Evolutionary conservation across 2,329 filamentous ascomycete genomes (phyloP).

Genomic region (Lomentospora prolificans): DNA sequence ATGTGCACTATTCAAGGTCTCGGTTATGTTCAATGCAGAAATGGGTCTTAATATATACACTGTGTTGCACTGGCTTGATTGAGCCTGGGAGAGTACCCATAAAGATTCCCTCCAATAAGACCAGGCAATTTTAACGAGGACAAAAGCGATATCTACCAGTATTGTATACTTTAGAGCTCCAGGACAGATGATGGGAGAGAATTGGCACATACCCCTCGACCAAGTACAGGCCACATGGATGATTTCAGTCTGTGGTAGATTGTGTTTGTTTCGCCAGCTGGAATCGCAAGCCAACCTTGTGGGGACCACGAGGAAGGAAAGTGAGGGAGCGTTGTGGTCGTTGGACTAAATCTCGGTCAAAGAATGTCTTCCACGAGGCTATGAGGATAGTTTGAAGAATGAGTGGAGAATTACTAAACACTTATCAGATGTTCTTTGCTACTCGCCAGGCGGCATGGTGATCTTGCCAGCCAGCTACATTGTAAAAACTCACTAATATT

Average conservation of each 20-base stretch:
- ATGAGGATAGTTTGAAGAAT: not conserved
- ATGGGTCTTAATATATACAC: not conserved
- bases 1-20: not conserved
- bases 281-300: too few species aligned
- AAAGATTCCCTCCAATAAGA: constrained; percentile 7
- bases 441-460: not conserved
- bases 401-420: not conserved
- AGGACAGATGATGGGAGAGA: not conserved
- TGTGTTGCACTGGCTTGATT: constrained; percentile 6
- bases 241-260: too few species aligned
- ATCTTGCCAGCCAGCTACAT: too few species aligned
- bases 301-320: too few species aligned
- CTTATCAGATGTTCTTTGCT: not conserved
- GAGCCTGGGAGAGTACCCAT: constrained; percentile 4
- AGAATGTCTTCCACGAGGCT: not conserved
- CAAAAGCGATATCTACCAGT: not conserved
- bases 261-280: too few species aligned
- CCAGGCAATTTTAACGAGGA: constrained; percentile 7
- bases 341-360: too few species aligned
- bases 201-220: too few species aligned
- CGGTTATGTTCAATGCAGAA: not conserved
- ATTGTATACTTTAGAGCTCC: not conserved
- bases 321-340: too few species aligned
- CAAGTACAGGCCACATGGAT: too few species aligned
- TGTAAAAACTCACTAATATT: too few species aligned